Base-by-base conservation (phyloP, 2,329 filamentous ascomycete genomes). In the Neophaeococcomyces aloes region DNA sequence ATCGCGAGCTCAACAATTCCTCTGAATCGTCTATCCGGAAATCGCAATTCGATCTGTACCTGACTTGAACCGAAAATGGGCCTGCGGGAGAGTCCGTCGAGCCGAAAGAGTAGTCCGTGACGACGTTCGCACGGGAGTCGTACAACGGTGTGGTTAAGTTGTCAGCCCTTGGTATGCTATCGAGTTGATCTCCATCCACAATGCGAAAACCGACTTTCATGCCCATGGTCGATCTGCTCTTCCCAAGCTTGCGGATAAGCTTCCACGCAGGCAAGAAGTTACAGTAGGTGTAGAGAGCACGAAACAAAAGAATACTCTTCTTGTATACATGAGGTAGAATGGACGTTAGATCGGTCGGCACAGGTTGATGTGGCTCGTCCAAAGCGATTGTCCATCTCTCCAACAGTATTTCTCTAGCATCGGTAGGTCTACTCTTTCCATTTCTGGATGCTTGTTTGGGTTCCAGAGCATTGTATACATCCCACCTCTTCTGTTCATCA, bases 21-120 rank as follows among this genome's bases (percentile, higher is more conserved):
- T 96, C 91, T 0, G 87, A 83, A 62, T 95, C 86, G 56, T 94
- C 89, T 30, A 96, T 79, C 35, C 83, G 79, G 62, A 98, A 95
- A 56, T 83, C 86, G 66, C 86, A 94, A 57, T 91, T 86, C 46
- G 79, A 84, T 50, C 91, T 81, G 64, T 94, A 94, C 8, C 80
- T 79, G 23, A 94, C 85, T 29, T 81, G 78, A 40, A 89, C 81
- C 45, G 79, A 82, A 55, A 98, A 77, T 4, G 83, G 79, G 19
- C 91, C 91, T 21, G 86, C 83, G 8, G 88, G 87, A 23, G 89
- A 86, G 46, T 94, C 85, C 14, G 91, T 79, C 42, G 86, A 79
- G 14, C 83, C 83, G 65, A 96, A 89, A 50, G 77, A 72, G 63
- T 87, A 89, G 44, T 81, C 78, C 15, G 83, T 85, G 23, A 82